Evolutionary conservation across 305 asterid species (phyloP).

Genomic region (Nicotiana rustica): DNA sequence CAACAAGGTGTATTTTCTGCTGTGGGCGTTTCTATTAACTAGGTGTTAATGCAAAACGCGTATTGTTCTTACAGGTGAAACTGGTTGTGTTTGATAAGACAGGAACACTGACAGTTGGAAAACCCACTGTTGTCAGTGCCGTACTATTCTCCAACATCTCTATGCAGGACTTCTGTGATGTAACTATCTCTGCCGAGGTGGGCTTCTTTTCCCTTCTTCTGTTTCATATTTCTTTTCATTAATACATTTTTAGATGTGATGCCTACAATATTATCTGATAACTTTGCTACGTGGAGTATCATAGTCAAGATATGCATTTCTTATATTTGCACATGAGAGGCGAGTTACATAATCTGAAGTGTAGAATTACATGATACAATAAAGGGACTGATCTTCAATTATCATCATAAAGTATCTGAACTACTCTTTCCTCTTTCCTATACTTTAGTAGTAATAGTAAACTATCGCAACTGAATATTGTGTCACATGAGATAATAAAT

Average conservation of each 20-base stretch:
- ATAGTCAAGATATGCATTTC: background rate
- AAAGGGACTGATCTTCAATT: background rate
- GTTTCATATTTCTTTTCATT: slow-evolving; percentile 11
- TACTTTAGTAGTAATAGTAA: background rate
- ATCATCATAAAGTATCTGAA: slow-evolving; percentile 10
- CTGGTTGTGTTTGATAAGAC: slow-evolving; percentile 91
- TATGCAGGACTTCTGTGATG: slow-evolving; percentile 80
- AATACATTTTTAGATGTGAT: slow-evolving; percentile 5
- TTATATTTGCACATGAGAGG: background rate
- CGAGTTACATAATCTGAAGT: background rate
- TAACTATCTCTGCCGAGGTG: slow-evolving; percentile 95
- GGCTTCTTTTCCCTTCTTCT: slow-evolving; percentile 36
- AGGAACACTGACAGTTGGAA: slow-evolving; percentile 89
- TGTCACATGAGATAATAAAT: slow-evolving; percentile 3
- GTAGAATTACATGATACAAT: background rate
- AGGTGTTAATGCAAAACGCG: slow-evolving; percentile 2
- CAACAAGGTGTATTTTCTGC: background rate
- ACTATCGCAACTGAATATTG: background rate
- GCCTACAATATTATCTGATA: background rate
- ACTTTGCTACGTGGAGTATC: background rate
- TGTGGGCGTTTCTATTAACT: background rate
- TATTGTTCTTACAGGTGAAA: slow-evolving; percentile 66
- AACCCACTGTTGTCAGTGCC: slow-evolving; percentile 88
- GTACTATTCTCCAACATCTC: slow-evolving; percentile 71
- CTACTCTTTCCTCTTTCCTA: background rate